A percentile compares a stretch with the other conserved stretches of the same genome.
phyloP scores from a whole-genome alignment of 305 asterid species.

The Caryopteris hybrid region DNA sequence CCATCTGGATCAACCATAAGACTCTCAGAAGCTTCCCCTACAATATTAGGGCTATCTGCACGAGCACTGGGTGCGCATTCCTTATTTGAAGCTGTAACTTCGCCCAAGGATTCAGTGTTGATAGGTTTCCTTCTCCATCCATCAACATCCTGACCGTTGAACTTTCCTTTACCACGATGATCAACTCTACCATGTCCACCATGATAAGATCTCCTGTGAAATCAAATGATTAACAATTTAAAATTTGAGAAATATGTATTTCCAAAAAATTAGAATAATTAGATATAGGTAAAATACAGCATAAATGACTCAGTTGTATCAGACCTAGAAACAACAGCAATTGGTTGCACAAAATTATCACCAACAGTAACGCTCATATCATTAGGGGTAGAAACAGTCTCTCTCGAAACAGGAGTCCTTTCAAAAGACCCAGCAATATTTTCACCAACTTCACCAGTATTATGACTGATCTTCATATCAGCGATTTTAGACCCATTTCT shows the following conservation, averaged over 20 bases:
- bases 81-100: slow-evolving; percentile 23
- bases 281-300: neutral
- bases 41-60: slow-evolving; percentile 28
- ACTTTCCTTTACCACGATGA: slow-evolving; percentile 52
- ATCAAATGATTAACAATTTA: too few relatives aligned
- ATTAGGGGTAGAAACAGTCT: slow-evolving; percentile 23
- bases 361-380: slow-evolving; percentile 37
- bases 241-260: slow-evolving; percentile 9
- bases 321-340: slow-evolving; percentile 54
- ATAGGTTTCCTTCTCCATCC: slow-evolving; percentile 56
- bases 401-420: slow-evolving; percentile 30
- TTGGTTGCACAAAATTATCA: slow-evolving; percentile 40
- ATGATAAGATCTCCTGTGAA: slow-evolving; percentile 57
- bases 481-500: slow-evolving; percentile 30
- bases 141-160: slow-evolving; percentile 47
- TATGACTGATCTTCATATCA: slow-evolving; percentile 28
- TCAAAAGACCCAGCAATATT: slow-evolving; percentile 25
- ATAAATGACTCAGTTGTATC: slow-evolving; percentile 11
- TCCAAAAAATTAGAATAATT: neutral
- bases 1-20: slow-evolving; percentile 26
- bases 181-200: slow-evolving; percentile 51
- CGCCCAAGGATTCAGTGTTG: slow-evolving; percentile 35
- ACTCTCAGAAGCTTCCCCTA: slow-evolving; percentile 40
- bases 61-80: slow-evolving; percentile 30
- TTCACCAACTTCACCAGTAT: slow-evolving; percentile 32